A percentile compares a stretch with the other conserved stretches of the same genome.
These are phyloP conservation scores for Serendipita sp. DNA, from an alignment of 768 basidiomycete genomes.

Conservation along the genomic window DNA sequence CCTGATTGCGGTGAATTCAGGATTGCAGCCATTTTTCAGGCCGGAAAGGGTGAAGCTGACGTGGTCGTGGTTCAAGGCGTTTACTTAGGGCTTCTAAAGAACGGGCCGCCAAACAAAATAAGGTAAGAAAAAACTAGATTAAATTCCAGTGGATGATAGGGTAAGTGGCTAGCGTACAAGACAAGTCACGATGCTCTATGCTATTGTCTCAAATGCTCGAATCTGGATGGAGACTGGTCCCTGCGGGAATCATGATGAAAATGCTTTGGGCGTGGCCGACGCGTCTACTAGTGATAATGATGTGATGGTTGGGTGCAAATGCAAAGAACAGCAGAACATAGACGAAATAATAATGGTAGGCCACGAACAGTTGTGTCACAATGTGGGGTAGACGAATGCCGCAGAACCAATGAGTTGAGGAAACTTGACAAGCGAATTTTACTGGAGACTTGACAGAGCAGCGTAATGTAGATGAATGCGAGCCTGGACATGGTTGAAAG, in stretches of 20 bases:
- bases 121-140: background rate
- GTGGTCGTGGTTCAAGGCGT: constrained; percentile 2
- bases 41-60: background rate
- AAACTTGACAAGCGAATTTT: constrained; percentile 2
- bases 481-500: background rate
- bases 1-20: background rate
- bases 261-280: constrained; percentile 5
- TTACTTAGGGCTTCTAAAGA: background rate
- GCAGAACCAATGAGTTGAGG: background rate
- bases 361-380: constrained; percentile 5
- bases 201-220: constrained; percentile 5
- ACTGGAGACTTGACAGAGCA: constrained; percentile 6
- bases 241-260: background rate
- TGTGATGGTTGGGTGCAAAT: background rate
- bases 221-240: constrained; percentile 2
- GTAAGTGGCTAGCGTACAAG: constrained; percentile 2
- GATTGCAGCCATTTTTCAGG: background rate
- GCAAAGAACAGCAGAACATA: constrained; percentile 5
- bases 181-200: constrained; percentile 5
- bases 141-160: background rate
- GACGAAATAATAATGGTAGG: constrained; percentile 7
- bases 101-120: background rate
- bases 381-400: background rate
- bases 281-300: constrained; percentile 5
- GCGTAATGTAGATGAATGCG: constrained; percentile 3